Evolutionary conservation across 768 basidiomycete species (phyloP).

Genomic region (Phylloporus sp.): DNA sequence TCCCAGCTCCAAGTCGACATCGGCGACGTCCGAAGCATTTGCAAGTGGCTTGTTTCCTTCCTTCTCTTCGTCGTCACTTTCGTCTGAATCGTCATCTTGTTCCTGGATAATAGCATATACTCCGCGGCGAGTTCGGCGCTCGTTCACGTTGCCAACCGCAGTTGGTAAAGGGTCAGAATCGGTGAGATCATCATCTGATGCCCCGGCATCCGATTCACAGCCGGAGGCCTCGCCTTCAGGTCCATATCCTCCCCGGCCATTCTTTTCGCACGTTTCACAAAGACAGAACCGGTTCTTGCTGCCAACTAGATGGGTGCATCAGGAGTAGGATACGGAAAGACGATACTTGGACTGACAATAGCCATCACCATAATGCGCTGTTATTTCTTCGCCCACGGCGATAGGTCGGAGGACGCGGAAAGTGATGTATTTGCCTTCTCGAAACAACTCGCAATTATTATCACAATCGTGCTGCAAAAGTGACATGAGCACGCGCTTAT

Average conservation of each 20-base stretch:
- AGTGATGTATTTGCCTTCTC: slow-evolving; percentile 85
- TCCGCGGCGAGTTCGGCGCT: slow-evolving; percentile 74
- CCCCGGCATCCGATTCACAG: slow-evolving; percentile 42
- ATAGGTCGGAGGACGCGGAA: slow-evolving; percentile 80
- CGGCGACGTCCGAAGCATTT: slow-evolving; percentile 42
- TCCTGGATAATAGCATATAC: slow-evolving; percentile 70
- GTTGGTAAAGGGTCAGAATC: slow-evolving; percentile 45
- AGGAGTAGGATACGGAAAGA: slow-evolving; percentile 20
- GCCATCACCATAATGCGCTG: slow-evolving; percentile 85
- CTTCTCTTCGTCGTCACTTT: slow-evolving; percentile 50
- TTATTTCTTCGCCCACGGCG: slow-evolving; percentile 78
- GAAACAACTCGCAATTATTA: slow-evolving; percentile 84
- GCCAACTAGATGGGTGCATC: slow-evolving; percentile 47
- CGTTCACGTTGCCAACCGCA: slow-evolving; percentile 59
- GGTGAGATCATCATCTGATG: slow-evolving; percentile 30
- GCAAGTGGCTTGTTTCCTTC: slow-evolving; percentile 46
- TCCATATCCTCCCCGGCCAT: slow-evolving; percentile 66
- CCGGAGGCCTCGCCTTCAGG: slow-evolving; percentile 47
- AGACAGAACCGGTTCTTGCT: slow-evolving; percentile 70
- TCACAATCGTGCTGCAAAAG: slow-evolving; percentile 74
- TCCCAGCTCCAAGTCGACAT: slow-evolving; percentile 50
- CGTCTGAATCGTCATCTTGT: slow-evolving; percentile 56
- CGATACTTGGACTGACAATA: slow-evolving; percentile 60
- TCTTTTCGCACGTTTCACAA: slow-evolving; percentile 82
- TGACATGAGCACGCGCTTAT: not conserved